Percentiles rank a stretch among this genome's conserved stretches.
Evolutionary conservation across 805 yeast species (phyloP).

Genomic region (Ogataea zsoltii): DNA sequence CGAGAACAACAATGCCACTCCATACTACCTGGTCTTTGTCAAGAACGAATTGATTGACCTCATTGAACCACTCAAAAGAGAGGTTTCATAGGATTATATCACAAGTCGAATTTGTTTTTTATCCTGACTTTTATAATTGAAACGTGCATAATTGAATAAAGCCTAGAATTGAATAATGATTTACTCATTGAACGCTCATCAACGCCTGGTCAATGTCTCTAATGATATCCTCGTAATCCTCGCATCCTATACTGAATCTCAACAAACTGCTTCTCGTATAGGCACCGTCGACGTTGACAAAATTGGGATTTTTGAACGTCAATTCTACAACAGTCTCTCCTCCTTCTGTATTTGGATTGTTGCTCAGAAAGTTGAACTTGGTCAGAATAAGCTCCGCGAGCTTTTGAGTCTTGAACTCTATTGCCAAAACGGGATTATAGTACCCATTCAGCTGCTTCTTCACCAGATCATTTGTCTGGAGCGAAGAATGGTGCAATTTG

Average conservation of each 20-base stretch:
- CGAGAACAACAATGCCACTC: constrained; percentile 83
- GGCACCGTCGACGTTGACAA: constrained; percentile 17
- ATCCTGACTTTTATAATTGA: background rate
- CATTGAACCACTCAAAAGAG: constrained; percentile 67
- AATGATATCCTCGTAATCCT: constrained; percentile 50
- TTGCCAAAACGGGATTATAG: constrained; percentile 50
- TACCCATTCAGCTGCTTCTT: constrained; percentile 42
- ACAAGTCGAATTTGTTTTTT: background rate
- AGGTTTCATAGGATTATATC: constrained; percentile 19
- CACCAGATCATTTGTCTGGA: constrained; percentile 43
- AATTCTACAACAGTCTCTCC: constrained; percentile 57
- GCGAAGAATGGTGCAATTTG: constrained; percentile 47
- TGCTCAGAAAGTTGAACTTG: constrained; percentile 48
- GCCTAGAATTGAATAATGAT: background rate
- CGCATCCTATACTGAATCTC: constrained; percentile 55
- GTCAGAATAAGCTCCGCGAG: constrained; percentile 43
- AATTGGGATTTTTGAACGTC: constrained; percentile 36
- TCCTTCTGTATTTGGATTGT: constrained; percentile 46
- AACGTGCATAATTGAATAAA: background rate
- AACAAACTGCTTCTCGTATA: constrained; percentile 34
- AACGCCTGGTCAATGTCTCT: constrained; percentile 47
- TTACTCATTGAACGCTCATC: constrained; percentile 15
- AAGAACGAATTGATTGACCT: constrained; percentile 57
- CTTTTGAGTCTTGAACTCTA: constrained; percentile 37
- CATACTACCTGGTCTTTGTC: constrained; percentile 86